phyloP scores from a whole-genome alignment of 495 filamentous ascomycete species.

The Barbatosphaeria neglecta region DNA sequence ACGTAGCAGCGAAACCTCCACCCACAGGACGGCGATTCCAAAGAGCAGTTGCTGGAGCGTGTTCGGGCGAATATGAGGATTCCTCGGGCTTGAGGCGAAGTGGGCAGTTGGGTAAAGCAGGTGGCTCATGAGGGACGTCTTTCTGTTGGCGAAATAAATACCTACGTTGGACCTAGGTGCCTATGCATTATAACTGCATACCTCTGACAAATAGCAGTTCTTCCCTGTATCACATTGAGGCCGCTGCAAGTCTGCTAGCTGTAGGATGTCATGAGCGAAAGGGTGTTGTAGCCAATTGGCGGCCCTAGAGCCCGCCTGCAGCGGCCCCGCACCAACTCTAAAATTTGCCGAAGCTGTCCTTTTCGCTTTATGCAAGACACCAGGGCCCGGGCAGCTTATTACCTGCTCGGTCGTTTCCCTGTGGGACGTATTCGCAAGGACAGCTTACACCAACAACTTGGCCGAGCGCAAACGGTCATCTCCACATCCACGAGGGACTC shows the following conservation, averaged over 20 bases:
- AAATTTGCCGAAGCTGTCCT: neutral
- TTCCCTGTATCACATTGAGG: neutral
- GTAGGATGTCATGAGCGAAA: no score
- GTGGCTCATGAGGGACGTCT: neutral
- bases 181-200: no score
- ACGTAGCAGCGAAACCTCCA: conserved; percentile 59
- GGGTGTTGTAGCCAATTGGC: neutral
- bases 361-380: neutral
- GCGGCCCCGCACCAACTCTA: neutral
- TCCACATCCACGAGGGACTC: no score
- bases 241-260: neutral
- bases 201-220: no score
- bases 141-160: no score
- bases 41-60: conserved; percentile 67
- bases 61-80: conserved; percentile 66
- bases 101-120: neutral
- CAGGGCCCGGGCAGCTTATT: no score
- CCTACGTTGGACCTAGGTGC: no score
- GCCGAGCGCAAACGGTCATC: neutral
- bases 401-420: no score
- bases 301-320: neutral
- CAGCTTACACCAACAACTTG: neutral
- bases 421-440: neutral
- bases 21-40: conserved; percentile 51
- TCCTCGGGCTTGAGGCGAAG: conserved; percentile 1